Conservation (phyloP, 2,329 filamentous ascomycete genomes). For the Hypocrella siamensis region DNA sequence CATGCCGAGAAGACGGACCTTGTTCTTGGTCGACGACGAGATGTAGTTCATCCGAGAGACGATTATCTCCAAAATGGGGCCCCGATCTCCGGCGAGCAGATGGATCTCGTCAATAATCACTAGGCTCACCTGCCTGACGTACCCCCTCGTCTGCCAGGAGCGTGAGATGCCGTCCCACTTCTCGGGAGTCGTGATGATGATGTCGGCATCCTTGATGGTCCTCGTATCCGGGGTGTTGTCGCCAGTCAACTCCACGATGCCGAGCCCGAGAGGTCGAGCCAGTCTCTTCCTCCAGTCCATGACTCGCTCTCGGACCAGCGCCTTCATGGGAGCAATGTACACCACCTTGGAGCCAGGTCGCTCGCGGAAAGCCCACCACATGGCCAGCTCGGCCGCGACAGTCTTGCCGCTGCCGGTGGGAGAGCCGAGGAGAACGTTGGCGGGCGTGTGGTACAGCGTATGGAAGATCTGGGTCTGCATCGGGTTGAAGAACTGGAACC, state of each 20-base stretch:
- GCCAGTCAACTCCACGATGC: constrained; percentile 84
- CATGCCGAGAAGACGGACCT: constrained; percentile 91
- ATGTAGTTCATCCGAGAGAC: constrained; percentile 96
- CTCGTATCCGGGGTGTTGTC: constrained; percentile 96
- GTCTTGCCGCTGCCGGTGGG: constrained; percentile 97
- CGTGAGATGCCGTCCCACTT: constrained; percentile 99
- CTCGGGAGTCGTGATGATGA: constrained; percentile 98
- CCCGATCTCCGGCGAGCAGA: constrained; percentile 86
- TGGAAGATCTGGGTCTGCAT: constrained; percentile 99
- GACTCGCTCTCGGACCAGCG: constrained; percentile 87
- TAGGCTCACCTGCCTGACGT: constrained; percentile 84
- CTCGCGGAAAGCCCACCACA: constrained; percentile 99
- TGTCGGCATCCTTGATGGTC: constrained; percentile 88
- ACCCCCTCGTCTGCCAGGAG: constrained; percentile 95
- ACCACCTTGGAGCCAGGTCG: constrained; percentile 92
- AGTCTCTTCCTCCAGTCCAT: constrained; percentile 84
- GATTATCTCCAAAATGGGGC: constrained; percentile 96
- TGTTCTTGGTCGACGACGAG: constrained; percentile 77
- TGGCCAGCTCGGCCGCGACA: constrained; percentile 84
- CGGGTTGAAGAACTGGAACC: constrained; percentile 95
- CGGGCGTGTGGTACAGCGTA: constrained; percentile 78
- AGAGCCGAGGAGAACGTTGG: constrained; percentile 87
- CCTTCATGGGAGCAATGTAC: constrained; percentile 99
- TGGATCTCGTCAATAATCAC: constrained; percentile 99
- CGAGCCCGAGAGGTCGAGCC: constrained; percentile 68